Conservation (phyloP, 1,284 basidiomycete species). For the Mycena sp. region DNA sequence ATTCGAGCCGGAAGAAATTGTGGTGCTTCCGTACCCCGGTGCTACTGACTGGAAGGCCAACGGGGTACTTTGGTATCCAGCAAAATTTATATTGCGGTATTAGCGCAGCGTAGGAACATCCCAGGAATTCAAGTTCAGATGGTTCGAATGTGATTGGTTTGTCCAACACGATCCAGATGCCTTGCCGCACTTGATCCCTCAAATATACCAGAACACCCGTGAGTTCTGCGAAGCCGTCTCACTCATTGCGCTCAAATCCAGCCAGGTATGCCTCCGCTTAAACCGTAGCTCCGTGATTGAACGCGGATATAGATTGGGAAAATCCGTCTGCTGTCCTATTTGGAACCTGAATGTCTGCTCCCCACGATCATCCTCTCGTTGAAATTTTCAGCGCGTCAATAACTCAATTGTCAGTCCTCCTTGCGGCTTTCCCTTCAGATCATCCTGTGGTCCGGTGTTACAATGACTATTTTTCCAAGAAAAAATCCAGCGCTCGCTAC, state of each 20-base stretch:
- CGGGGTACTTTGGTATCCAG: neutral
- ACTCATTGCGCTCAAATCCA: neutral
- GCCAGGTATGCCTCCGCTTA: neutral
- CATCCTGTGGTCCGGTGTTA: neutral
- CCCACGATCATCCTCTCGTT: neutral
- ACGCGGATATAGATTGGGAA: too few relatives aligned
- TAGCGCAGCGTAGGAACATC: neutral
- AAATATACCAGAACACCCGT: neutral
- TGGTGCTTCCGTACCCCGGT: conserved; percentile 3
- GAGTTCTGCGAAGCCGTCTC: neutral
- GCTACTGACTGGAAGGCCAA: neutral
- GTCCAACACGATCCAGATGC: neutral
- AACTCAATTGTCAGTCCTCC: neutral
- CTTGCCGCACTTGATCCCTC: neutral
- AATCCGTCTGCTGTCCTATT: too few relatives aligned
- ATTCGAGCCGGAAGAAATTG: neutral
- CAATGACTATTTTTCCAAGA: neutral
- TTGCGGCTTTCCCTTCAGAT: neutral
- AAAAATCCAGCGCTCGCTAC: neutral
- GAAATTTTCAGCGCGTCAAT: neutral
- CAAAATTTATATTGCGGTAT: neutral
- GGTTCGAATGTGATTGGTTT: neutral
- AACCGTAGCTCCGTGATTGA: too few relatives aligned
- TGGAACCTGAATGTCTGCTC: too few relatives aligned
- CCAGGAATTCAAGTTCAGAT: neutral